Evolutionary conservation across 2,329 filamentous ascomycete species (phyloP).

Genomic region (Pestalotiopsis fici): DNA sequence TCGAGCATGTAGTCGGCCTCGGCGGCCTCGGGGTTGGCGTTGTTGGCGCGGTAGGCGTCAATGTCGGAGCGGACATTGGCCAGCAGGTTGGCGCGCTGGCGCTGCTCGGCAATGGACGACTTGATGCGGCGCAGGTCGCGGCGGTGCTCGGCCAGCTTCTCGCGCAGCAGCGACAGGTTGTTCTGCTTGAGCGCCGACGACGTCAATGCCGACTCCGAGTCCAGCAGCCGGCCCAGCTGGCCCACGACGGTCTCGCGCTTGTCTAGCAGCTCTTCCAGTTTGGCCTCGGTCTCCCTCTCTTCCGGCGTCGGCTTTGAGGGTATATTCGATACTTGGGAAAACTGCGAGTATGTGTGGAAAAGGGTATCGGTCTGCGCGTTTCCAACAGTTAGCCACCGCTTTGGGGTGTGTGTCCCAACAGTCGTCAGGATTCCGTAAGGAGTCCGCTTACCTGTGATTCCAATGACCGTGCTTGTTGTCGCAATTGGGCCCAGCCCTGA

Average conservation of each 20-base stretch:
- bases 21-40: slow-evolving; percentile 77
- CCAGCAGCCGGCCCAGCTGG: slow-evolving; percentile 85
- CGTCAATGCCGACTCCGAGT: slow-evolving; percentile 85
- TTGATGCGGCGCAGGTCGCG: slow-evolving; percentile 79
- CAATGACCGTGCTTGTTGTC: slow-evolving; percentile 85
- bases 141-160: slow-evolving; percentile 85
- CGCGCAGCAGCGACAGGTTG: slow-evolving; percentile 87
- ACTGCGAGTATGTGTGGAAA: slow-evolving; percentile 89
- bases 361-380: slow-evolving; percentile 72
- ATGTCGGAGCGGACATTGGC: slow-evolving; percentile 92
- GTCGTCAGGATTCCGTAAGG: not conserved
- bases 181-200: slow-evolving; percentile 96
- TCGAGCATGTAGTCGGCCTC: slow-evolving; percentile 98
- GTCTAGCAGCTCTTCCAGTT: slow-evolving; percentile 81
- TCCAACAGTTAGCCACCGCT: not conserved
- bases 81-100: slow-evolving; percentile 87
- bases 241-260: slow-evolving; percentile 80
- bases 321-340: slow-evolving; percentile 76
- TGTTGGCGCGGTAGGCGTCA: slow-evolving; percentile 79
- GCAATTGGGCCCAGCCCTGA: slow-evolving; percentile 87
- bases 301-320: slow-evolving; percentile 83
- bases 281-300: slow-evolving; percentile 75
- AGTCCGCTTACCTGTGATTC: slow-evolving; percentile 76
- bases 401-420: no score
- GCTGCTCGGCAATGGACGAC: slow-evolving; percentile 71